Evolutionary conservation across 176 grass and related monocot species (phyloP).

Genomic region (Oryza punctata): DNA sequence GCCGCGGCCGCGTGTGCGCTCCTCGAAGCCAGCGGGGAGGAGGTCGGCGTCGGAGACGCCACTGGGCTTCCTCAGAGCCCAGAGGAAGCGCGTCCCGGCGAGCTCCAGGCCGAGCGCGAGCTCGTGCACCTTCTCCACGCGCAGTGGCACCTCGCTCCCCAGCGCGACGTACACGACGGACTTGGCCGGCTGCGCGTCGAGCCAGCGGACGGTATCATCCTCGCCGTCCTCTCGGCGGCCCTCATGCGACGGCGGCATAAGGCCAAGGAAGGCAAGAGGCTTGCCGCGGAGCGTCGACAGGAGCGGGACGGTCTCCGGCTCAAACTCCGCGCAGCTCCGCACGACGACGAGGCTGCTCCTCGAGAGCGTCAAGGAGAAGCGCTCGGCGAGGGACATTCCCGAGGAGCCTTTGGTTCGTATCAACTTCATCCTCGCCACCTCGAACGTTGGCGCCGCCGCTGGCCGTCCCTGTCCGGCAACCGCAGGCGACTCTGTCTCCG

Average conservation of each 20-base stretch:
- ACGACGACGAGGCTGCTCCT: constrained; percentile 34
- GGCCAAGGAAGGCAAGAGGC: constrained; percentile 36
- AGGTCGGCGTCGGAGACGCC: not conserved
- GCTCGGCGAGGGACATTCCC: not conserved
- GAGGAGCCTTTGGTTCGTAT: not conserved
- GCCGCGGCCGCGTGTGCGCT: constrained; percentile 22
- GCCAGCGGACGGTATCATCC: constrained; percentile 33
- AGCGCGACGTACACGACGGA: constrained; percentile 61
- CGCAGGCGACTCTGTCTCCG: not conserved
- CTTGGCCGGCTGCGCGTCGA: constrained; percentile 30
- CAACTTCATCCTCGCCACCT: not conserved
- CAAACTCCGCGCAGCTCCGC: constrained; percentile 46
- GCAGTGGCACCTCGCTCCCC: constrained; percentile 49
- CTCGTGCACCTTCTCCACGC: constrained; percentile 36
- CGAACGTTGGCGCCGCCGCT: not conserved
- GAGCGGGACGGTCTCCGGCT: constrained; percentile 24
- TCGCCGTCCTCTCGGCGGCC: not conserved
- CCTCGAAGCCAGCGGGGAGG: constrained; percentile 37
- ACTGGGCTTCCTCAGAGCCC: constrained; percentile 43
- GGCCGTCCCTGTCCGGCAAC: not conserved
- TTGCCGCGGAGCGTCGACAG: constrained; percentile 19
- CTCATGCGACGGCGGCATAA: constrained; percentile 35
- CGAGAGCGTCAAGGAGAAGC: not conserved
- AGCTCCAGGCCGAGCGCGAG: constrained; percentile 53
- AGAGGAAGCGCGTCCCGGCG: constrained; percentile 49